phyloP scores from a whole-genome alignment of 2,329 filamentous ascomycete genomes.

The Thelonectria blattea region DNA sequence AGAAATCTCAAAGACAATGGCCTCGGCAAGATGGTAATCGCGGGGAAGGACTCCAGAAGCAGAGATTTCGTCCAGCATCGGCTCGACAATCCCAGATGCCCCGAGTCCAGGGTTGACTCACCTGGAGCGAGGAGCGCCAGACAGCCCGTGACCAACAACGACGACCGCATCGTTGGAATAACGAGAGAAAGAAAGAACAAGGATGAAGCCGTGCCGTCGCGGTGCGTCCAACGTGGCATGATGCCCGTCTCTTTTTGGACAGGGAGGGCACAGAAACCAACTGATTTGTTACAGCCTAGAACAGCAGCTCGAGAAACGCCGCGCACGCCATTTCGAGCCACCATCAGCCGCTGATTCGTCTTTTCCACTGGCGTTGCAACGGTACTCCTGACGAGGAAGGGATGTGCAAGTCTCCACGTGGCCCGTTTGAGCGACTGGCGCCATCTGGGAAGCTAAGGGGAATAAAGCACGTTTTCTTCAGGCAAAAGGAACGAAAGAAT shows the following conservation, averaged over 20 bases:
- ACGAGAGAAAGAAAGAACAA: not conserved
- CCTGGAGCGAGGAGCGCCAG: conserved; percentile 13
- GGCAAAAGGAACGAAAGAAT: not conserved
- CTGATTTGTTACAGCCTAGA: not conserved
- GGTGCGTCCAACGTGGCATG: conserved; percentile 23
- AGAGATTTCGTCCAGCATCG: not conserved
- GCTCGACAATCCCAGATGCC: not conserved
- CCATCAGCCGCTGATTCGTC: conserved; percentile 3
- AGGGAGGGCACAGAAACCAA: not conserved
- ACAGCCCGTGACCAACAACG: not conserved
- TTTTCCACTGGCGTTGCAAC: not conserved
- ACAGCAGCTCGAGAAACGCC: not conserved
- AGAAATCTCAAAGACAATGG: not conserved
- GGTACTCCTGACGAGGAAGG: conserved; percentile 5
- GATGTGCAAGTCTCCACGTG: conserved; percentile 18
- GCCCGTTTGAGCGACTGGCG: not conserved
- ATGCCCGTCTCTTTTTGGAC: conserved; percentile 13
- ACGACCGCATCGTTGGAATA: not conserved
- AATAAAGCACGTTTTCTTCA: not conserved
- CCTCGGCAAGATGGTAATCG: not conserved
- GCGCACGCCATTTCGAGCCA: not conserved
- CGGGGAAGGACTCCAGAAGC: not conserved
- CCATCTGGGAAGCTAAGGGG: not conserved
- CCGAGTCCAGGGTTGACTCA: not conserved
- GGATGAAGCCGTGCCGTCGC: conserved; percentile 21